phyloP scores from a whole-genome alignment of 495 filamentous ascomycete species.

The Amphirosellinia nigrospora region DNA sequence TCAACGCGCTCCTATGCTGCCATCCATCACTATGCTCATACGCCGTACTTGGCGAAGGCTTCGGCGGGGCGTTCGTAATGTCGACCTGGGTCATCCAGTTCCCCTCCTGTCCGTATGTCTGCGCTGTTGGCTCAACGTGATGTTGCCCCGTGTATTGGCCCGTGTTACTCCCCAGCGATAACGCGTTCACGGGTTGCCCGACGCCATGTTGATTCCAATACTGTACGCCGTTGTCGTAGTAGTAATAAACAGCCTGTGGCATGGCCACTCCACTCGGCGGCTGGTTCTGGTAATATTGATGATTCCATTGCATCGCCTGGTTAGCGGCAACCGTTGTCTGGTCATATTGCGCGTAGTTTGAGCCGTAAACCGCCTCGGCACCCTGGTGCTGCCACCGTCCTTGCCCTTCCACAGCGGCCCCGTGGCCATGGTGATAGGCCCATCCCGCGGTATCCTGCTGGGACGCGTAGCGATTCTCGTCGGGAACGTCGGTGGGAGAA shows the following conservation, averaged over 20 bases:
- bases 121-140: neutral
- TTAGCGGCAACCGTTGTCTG: neutral
- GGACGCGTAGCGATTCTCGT: constrained; percentile 15
- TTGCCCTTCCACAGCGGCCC: constrained; percentile 5
- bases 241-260: constrained; percentile 14
- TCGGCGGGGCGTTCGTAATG: neutral
- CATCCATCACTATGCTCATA: neutral
- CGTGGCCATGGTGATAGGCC: neutral
- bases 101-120: constrained; percentile 4
- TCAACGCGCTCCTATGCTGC: constrained; percentile 14
- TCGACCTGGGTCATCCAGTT: neutral
- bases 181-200: neutral
- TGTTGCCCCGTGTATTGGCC: constrained; percentile 5
- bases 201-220: constrained; percentile 20
- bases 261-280: neutral
- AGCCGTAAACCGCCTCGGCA: neutral
- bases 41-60: neutral
- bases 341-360: neutral
- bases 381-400: constrained; percentile 15
- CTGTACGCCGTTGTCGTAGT: constrained; percentile 15
- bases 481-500: constrained; percentile 4
- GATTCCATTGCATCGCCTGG: constrained; percentile 3
- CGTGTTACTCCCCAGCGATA: neutral
- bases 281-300: constrained; percentile 6
- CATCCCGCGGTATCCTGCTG: constrained; percentile 10